These are phyloP conservation scores for Graphiopsis chlorocephala DNA, from an alignment of 2,329 filamentous ascomycete genomes.

Conservation along the genomic window DNA sequence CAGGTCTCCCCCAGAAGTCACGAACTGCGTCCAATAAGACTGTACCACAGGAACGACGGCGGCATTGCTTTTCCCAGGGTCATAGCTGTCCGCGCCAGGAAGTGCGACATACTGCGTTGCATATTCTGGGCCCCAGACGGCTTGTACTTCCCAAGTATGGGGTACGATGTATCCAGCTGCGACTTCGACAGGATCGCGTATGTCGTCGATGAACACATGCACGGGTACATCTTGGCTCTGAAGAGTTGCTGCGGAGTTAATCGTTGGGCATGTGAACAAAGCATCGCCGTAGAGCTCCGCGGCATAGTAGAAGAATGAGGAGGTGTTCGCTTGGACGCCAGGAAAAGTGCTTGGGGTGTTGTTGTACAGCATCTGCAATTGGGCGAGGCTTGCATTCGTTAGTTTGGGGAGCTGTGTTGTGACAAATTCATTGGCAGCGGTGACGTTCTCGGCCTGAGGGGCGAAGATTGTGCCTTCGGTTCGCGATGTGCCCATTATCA, in stretches of 20 bases:
- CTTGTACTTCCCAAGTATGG: conserved; percentile 64
- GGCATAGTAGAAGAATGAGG: not conserved
- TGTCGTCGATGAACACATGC: conserved; percentile 53
- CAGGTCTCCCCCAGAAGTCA: not conserved
- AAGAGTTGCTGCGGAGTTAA: not conserved
- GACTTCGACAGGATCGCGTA: conserved; percentile 54
- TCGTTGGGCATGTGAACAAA: not conserved
- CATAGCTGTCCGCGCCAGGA: not conserved
- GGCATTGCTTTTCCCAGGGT: not conserved
- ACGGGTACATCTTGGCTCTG: conserved; percentile 32
- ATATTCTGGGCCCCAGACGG: conserved; percentile 63
- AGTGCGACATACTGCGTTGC: not conserved
- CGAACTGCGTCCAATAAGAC: not conserved
- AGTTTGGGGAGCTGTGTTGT: not conserved
- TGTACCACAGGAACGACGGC: not conserved
- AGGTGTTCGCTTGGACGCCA: not conserved
- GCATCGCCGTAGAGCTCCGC: not conserved
- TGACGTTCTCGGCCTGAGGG: not conserved
- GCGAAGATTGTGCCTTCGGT: not conserved
- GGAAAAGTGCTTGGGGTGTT: not conserved
- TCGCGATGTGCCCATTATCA: not conserved
- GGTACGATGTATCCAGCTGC: conserved; percentile 59
- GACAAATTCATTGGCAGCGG: not conserved
- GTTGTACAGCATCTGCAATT: not conserved
- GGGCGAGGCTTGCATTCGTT: not conserved